Evolutionary conservation across 352 stramenopile species (phyloP), one percentile per base, ranked within the genome.

Genomic region (Phytophthora meadii): DNA sequence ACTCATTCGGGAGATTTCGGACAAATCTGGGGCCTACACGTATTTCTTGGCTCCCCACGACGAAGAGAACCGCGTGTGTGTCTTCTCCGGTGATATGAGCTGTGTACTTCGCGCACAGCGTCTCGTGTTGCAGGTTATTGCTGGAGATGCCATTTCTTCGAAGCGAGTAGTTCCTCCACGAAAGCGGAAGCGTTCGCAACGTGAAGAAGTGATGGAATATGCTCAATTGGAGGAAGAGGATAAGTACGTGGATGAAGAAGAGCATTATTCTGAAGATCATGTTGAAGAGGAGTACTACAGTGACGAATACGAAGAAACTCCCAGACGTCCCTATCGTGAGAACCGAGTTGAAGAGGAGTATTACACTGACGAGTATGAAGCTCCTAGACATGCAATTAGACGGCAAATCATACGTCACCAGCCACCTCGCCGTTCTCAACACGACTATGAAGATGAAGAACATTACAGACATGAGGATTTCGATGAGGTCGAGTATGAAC

Each of bases 111-210:
- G 72, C 7, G 84, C 81, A 1, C 57, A 90, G 55, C 72, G 80
- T 27, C 65, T 92, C 4, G 59, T 92, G 11, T 67, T 92, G 34
- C 78, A 87, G 39, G 68, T 88, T 37, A 61, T 89, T n/a, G 81
- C 84, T 22, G 76, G 77, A 22, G 83, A 90, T 42, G 67, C 56
- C 2, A 84, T 86, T 34, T 79, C 76, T 12, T 83, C 68, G 44
- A 87, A 88, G 32, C 68, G 44, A 3, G n/a, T 55, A 24, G 54
- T 44, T 22, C 59, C 47, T 39, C 62, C 64, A 25, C 60, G 77
- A 27, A 90, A 92, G 54, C 70, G 84, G 22, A 84, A 76, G 41
- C 65, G 68, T 5, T 41, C 25, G 37, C 53, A 64, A 5, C 52
- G 52, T 50, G 28, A 62, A 28, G 51, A 58, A 59, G 51, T 60